Base-by-base conservation (phyloP, 2,329 filamentous ascomycete species). In the Cladosporium sp. region DNA sequence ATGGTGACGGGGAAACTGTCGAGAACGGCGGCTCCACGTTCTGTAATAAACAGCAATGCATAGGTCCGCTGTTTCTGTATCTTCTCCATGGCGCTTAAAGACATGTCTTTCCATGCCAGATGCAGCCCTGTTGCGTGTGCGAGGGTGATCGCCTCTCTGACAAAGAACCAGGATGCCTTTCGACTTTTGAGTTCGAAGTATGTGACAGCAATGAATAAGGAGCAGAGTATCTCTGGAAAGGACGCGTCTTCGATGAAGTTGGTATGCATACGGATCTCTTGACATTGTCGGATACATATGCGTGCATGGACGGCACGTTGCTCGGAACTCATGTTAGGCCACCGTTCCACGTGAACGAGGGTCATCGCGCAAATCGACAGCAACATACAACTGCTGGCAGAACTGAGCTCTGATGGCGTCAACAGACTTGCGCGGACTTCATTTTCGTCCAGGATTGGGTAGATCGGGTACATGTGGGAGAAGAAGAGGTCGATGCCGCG, bases 101-200 rank as follows among this genome's bases (percentile, higher is more conserved):
- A 58, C 12, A 15, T 30, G 11, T 50, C 42, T 3, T 40, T 34
- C 15, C 47, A 28, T 5, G 34, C 52, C 3, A 56, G 11, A 30
- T 59, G 50, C 28, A 62, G 39, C 1, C 40, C 50, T 3, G 45
- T 52, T 3, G 54, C 36, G 14, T 61, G 59, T 8, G 60, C 51
- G 12, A 61, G 38, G 6, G 59, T 58, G n/a, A 64, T 64, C 2
- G 62, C 60, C 55, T 64, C 62, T 19, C 61, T 60, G 6, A 64
- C 47, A 45, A 63, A 61, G 25, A 64, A 62, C 59, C 62, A 62
- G 5, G 60, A 51, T 20, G 55, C 60, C 15, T 63, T 63, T 38
- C 62, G 56, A n/a, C 59, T 55, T 42, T 63, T 64, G 15, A 64
- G 54, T 38, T 64, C 62, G 42, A 64, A 64, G 19, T 61, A 60